A percentile compares a stretch with the other conserved stretches of the same genome.
These are phyloP conservation scores for Trichosporon sp. DNA, from an alignment of 1,284 basidiomycete genomes.

Conservation along the genomic window DNA sequence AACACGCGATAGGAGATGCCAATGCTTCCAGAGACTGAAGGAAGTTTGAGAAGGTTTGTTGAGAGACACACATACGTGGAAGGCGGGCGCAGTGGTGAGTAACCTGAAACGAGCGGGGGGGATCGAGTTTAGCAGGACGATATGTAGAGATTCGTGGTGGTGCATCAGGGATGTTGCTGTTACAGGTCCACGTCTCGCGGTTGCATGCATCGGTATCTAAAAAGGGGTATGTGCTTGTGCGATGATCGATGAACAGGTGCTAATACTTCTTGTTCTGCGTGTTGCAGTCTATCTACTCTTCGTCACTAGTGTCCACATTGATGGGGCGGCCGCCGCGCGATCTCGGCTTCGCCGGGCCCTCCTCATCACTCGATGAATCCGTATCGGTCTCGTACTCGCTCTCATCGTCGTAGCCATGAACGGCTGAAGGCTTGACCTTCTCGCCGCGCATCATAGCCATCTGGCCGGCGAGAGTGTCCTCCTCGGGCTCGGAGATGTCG, in stretches of 20 bases:
- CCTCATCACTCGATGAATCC: conserved; percentile 61
- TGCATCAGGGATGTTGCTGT: background rate
- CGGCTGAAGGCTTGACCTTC: conserved; percentile 68
- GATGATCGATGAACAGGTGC: conserved; percentile 23
- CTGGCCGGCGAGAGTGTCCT: conserved; percentile 93
- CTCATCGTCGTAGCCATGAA: conserved; percentile 58
- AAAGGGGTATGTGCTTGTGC: conserved; percentile 18
- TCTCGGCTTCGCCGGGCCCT: conserved; percentile 40
- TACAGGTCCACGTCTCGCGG: conserved; percentile 15
- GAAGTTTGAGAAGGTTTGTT: background rate
- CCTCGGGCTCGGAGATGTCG: conserved; percentile 94
- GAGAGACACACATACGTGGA: too few relatives aligned
- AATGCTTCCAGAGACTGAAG: too few relatives aligned
- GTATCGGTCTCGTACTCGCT: conserved; percentile 55
- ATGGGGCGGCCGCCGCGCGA: conserved; percentile 33
- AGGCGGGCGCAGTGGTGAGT: too few relatives aligned
- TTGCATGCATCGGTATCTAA: conserved; percentile 19
- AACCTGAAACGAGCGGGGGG: background rate
- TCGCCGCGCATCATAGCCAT: conserved; percentile 97
- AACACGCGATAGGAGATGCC: too few relatives aligned
- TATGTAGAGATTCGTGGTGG: background rate
- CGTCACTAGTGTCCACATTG: conserved; percentile 58
- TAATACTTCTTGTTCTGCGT: conserved; percentile 44
- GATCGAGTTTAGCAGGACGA: background rate
- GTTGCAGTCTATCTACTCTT: conserved; percentile 44